Evolutionary conservation across 2,329 filamentous ascomycete genomes (phyloP), one percentile per base, ranked within the genome.

Genomic region (Talaromyces rugulosus): DNA sequence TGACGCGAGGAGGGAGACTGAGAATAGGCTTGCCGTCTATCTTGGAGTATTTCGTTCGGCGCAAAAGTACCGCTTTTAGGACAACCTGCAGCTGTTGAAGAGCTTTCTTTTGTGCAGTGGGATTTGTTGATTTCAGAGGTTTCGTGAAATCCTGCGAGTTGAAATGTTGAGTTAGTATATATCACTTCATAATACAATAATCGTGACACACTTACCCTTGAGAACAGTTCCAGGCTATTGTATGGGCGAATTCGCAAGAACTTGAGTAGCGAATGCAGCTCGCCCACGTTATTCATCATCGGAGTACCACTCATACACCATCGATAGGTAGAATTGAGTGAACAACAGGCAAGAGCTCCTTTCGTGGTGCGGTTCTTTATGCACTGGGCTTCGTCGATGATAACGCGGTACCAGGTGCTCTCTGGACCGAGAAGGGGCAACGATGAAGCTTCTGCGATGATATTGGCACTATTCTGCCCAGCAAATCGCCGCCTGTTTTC

Each of bases 251-350:
- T 93, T 2, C 83, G 81, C 16, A 96, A 80, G 69, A 96, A 97
- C 2, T 85, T 83, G 52, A 96, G 81, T 23, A 96, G 77, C 0
- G 91, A 90, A 69, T 85, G 92, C 3, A 96, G 80, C 68, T 97
- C 93, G 28, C 85, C 80, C 2, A 94, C 86, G 12, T 83, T 86
- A 68, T 96, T 96, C 89, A 95, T 95, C 89, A 94, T 92, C 0
- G 91, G 91, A 0, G 91, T 95, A 30, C 91, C 91, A 36, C 88
- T 91, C 73, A 94, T 83, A 70, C 89, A 92, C 78, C 90, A 87
- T 55, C 90, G 83, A 70, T 89, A 85, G 40, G 78, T 80, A 14
- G 89, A 80, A 63, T 83, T 77, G 16, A 95, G 74, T 11, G 77
- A 72, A 66, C 80, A 84, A 33, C 85, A 85, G 4, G 85, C 89